Percentiles rank a stretch among this genome's conserved stretches.
phyloP scores from a whole-genome alignment of 306 rosid genomes.

The Sindora glabra region DNA sequence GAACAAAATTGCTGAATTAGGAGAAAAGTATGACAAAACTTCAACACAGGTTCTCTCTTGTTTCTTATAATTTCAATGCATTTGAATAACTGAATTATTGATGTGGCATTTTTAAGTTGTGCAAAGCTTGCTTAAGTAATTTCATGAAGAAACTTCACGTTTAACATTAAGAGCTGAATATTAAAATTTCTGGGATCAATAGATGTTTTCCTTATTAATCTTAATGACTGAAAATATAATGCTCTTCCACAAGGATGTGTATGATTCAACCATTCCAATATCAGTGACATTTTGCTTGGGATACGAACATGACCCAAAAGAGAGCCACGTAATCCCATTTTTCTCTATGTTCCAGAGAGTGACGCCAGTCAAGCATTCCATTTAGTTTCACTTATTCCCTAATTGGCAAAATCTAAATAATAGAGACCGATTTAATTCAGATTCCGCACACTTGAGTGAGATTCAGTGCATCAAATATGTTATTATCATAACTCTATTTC shows the following conservation, averaged over 20 bases:
- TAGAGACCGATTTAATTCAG: too few relatives aligned
- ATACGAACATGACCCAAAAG: background rate
- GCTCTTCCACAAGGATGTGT: background rate
- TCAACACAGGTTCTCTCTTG: slow-evolving; percentile 56
- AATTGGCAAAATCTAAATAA: too few relatives aligned
- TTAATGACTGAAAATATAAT: background rate
- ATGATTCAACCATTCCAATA: background rate
- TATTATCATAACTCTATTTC: too few relatives aligned
- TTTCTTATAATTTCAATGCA: slow-evolving; percentile 14
- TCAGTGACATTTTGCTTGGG: background rate
- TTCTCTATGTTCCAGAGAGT: too few relatives aligned
- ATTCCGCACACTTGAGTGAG: too few relatives aligned
- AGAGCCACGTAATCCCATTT: background rate
- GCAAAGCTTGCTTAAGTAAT: background rate
- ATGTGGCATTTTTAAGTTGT: background rate
- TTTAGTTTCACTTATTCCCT: too few relatives aligned
- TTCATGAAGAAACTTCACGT: background rate
- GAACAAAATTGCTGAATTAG: slow-evolving; percentile 53
- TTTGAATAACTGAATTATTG: background rate
- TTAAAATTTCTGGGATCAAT: background rate
- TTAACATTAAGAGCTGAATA: background rate
- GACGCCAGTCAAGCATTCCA: too few relatives aligned
- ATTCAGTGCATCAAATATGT: too few relatives aligned
- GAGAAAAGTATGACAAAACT: slow-evolving; percentile 52
- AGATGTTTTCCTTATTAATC: background rate